Evolutionary conservation across 768 basidiomycete genomes (phyloP), one percentile per base, ranked within the genome.

Genomic region (Lentinula raphanica): DNA sequence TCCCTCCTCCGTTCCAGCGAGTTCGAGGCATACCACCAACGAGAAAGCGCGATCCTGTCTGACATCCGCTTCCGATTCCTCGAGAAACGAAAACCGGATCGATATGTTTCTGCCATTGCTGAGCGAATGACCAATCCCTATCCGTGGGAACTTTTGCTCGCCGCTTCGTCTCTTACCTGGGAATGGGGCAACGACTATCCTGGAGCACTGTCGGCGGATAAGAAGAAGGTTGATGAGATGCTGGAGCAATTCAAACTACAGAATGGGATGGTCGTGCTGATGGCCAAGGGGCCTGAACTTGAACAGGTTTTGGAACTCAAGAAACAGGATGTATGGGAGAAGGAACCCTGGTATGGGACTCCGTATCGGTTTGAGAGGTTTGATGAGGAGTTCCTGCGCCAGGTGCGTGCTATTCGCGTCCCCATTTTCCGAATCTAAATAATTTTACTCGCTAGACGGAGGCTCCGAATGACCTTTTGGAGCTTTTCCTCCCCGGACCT

Each of bases 331-430:
- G 58, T 65, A 13, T 94, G 92, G 92, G 66, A 80, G 62, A 83
- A 80, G 44, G 97, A 98, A 72, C 86, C 88, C 42, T 94, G 93
- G 85, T 99, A 99, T 70, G 92, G 89, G 4, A 98, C 97, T 2
- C 80, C 84, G 60, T 98, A 95, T 70, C 76, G 76, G 35, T 83
- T 95, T n/a, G 81, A 90, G 63, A 77, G 75, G 53, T 83, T 90
- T 68, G 82, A 87, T 51, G 72, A 79, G 29, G 76, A 81, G 25
- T 87, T 95, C 64, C 61, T 90, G 36, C 69, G 75, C 65, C 69
- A 81, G 77, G 84, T 82, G 59, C 55, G 69, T 55, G 45, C 48
- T 42, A 23, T 21, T 36, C 32, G 54, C 32, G 35, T 13, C 9
- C 27, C 27, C 27, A 54, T 28, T n/a, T 60, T 36, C 25, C 27